Evolutionary conservation across 2,329 filamentous ascomycete genomes (phyloP), one percentile per base, ranked within the genome.

Genomic region (Colletotrichum tofieldiae): DNA sequence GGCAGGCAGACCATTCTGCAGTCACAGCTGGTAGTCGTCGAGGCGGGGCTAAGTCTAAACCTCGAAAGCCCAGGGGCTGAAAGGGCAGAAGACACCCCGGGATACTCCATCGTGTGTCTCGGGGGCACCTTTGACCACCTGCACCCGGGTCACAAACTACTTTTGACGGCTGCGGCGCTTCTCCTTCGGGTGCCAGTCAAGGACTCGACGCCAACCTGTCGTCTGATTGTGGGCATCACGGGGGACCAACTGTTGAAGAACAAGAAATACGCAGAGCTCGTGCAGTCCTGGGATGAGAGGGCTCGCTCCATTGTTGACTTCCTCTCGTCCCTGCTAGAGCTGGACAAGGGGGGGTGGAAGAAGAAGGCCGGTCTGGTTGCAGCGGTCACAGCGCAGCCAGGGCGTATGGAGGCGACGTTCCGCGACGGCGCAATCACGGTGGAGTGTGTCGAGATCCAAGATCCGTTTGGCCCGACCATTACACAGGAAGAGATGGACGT

Each of bases 111-210:
- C 3, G 93, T 97, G 61, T 94, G 93, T 64, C 90, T 98, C 16
- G 96, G 96, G 39, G 96, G 96, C 12, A 99, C 96, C 0, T 99
- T 98, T 82, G 96, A 99, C 81, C 95, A 98, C 82, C 88, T 99
- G 29, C 96, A 99, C 80, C 92, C 94, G 5, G 96, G 96, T 7
- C 96, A 99, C 85, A 99, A 98, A 83, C 87, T 98, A n/a, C 89
- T 99, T 26, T 89, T 99, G 26, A 95, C 95, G n/a, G 95, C 95
- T 73, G 94, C 93, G 0, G 90, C 92, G 0, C 89, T 98, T 67
- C 87, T 94, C 20, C 86, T 93, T 68, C 89, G 90, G 71, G 86
- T 89, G 0, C 84, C 86, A 0, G 76, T 82, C 52, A 77, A 82
- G 41, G 76, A 78, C 41, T 78, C 84, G 0, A 77, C 79, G 1